phyloP scores from a whole-genome alignment of 129 eudicot genomes.

The Kitagawia praeruptora region DNA sequence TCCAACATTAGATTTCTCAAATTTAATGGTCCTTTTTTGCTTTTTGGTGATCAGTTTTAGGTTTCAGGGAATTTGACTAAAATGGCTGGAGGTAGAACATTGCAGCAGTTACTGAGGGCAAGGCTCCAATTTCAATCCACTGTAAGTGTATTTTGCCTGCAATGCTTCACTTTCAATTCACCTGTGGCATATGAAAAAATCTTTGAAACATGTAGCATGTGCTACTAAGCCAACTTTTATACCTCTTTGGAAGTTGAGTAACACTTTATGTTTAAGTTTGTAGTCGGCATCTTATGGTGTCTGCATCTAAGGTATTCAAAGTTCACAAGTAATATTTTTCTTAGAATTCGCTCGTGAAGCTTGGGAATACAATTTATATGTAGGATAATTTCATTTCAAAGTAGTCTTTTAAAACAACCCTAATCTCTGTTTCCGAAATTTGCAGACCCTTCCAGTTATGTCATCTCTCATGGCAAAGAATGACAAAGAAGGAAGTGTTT shows the following conservation, averaged over 20 bases:
- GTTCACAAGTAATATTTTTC: neutral
- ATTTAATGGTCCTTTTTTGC: neutral
- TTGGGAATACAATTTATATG: neutral
- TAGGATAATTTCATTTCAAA: neutral
- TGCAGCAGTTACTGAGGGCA: slow-evolving; percentile 60
- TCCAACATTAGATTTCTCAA: neutral
- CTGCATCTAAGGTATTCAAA: neutral
- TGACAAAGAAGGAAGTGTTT: slow-evolving; percentile 29
- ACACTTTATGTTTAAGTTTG: neutral
- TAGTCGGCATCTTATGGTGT: neutral
- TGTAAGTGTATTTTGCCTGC: slow-evolving; percentile 34
- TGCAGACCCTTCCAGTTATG: slow-evolving; percentile 32
- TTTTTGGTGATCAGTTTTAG: neutral
- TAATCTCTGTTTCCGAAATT: neutral
- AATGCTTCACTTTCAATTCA: neutral
- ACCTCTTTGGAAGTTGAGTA: neutral
- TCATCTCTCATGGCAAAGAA: slow-evolving; percentile 25
- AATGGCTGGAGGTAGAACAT: slow-evolving; percentile 66
- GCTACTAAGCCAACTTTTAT: neutral
- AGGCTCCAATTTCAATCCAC: slow-evolving; percentile 48
- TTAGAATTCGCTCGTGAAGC: neutral
- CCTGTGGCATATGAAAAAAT: no score
- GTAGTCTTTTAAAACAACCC: neutral
- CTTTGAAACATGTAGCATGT: no score
- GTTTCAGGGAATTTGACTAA: slow-evolving; percentile 28